Percentiles rank a stretch among this genome's conserved stretches.
Conservation (phyloP, 768 basidiomycete species). For the Pisolithus orientalis region DNA sequence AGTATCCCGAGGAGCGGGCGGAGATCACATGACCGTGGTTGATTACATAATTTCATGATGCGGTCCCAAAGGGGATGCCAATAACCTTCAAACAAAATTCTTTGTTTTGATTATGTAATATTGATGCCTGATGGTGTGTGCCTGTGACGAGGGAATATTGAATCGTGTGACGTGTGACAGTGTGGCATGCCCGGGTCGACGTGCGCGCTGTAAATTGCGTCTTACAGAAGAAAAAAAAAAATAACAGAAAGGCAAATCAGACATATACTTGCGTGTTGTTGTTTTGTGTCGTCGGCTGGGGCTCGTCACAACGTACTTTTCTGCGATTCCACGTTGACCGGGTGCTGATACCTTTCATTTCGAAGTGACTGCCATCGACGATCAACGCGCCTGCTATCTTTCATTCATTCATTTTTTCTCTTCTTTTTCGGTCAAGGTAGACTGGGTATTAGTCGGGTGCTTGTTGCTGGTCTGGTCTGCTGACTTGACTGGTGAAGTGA, state of each 20-base stretch:
- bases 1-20: not conserved
- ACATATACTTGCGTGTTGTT: not conserved
- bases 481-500: slow-evolving; percentile 4
- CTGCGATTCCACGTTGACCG: not conserved
- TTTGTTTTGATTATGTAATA: slow-evolving; percentile 4
- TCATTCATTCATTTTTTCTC: not conserved
- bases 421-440: not conserved
- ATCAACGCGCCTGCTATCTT: not conserved
- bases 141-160: slow-evolving; percentile 30
- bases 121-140: slow-evolving; percentile 14
- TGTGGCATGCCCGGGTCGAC: not conserved
- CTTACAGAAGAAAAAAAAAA: slow-evolving; percentile 8
- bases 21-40: not conserved
- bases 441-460: not conserved
- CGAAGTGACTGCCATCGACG: slow-evolving; percentile 4
- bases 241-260: not conserved
- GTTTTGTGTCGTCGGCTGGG: not conserved
- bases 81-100: not conserved
- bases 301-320: not conserved
- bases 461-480: slow-evolving; percentile 1
- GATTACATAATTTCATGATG: not conserved
- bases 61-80: too few species aligned
- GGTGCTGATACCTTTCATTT: slow-evolving; percentile 6
- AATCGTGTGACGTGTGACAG: slow-evolving; percentile 7
- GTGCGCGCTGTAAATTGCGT: not conserved